Percentiles rank a stretch among this genome's conserved stretches.
These are phyloP conservation scores for Candida chilensis DNA, from an alignment of 805 yeast genomes.

Conservation along the genomic window DNA sequence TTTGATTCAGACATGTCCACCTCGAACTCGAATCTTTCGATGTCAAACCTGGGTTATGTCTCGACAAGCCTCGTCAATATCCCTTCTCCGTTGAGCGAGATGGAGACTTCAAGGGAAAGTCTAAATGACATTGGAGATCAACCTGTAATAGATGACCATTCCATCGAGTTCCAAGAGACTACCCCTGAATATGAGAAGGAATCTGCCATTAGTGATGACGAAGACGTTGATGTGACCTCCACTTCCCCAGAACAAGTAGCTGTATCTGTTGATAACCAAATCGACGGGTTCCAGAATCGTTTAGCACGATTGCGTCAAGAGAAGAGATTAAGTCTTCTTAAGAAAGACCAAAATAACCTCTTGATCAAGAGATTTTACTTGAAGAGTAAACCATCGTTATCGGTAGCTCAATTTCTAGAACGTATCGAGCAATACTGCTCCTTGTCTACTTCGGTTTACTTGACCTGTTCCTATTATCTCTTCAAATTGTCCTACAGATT, in stretches of 20 bases:
- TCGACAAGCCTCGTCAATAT: neutral
- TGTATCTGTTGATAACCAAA: too few relatives aligned
- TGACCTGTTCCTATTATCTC: constrained; percentile 1
- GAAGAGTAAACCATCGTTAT: constrained; percentile 1
- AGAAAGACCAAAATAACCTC: constrained; percentile 2
- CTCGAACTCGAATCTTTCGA: neutral
- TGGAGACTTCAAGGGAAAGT: too few relatives aligned
- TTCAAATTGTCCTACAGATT: neutral
- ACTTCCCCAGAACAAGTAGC: neutral
- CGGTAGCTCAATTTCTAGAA: neutral
- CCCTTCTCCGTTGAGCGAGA: constrained; percentile 1
- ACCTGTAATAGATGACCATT: neutral
- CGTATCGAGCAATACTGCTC: neutral
- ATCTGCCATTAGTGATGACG: neutral
- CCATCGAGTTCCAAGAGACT: neutral
- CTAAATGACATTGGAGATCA: too few relatives aligned
- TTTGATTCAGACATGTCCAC: too few relatives aligned
- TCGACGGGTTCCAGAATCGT: too few relatives aligned
- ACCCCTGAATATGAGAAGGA: neutral
- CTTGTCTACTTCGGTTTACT: constrained; percentile 1
- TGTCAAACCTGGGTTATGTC: neutral
- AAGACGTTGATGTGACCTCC: neutral
- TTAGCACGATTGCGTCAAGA: neutral
- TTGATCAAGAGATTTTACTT: constrained; percentile 1
- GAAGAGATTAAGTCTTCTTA: neutral